These are phyloP conservation scores for Sporothrix brunneoviolacea DNA, from an alignment of 2,329 filamentous ascomycete genomes.

Conservation along the genomic window DNA sequence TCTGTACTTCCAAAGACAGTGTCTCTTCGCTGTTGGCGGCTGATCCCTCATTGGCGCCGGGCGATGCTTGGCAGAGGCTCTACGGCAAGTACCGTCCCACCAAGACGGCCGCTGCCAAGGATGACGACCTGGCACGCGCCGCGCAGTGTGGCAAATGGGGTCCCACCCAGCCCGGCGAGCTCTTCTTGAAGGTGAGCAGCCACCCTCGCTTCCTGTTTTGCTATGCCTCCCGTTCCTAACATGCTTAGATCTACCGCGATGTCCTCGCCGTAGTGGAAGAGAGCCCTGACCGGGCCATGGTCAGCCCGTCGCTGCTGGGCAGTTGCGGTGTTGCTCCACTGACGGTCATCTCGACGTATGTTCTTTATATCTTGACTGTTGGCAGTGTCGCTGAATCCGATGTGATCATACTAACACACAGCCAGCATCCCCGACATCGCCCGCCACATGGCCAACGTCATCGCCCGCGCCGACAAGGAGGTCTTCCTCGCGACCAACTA, in stretches of 20 bases:
- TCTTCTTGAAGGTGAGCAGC: constrained; percentile 54
- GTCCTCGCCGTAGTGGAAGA: constrained; percentile 49
- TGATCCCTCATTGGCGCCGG: constrained; percentile 46
- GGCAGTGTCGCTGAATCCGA: not conserved
- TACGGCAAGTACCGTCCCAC: constrained; percentile 32
- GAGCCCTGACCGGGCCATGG: constrained; percentile 43
- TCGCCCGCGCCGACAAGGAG: constrained; percentile 64
- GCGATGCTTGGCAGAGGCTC: constrained; percentile 48
- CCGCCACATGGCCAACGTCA: constrained; percentile 69
- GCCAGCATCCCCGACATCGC: constrained; percentile 58
- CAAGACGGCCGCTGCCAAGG: constrained; percentile 10
- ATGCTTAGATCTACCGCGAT: constrained; percentile 57
- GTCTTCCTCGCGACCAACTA: constrained; percentile 70
- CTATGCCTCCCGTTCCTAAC: not conserved
- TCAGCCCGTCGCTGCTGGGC: constrained; percentile 46
- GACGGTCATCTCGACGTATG: constrained; percentile 57
- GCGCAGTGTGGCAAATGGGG: constrained; percentile 63
- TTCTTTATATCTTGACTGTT: too few relatives aligned
- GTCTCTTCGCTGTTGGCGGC: constrained; percentile 52
- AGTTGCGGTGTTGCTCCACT: constrained; percentile 57
- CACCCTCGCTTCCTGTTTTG: not conserved
- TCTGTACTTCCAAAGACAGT: constrained; percentile 47
- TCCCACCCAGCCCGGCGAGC: constrained; percentile 51
- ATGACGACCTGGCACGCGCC: constrained; percentile 47
- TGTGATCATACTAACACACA: not conserved